Evolutionary conservation across 495 filamentous ascomycete species (phyloP), one percentile per base, ranked within the genome.

Genomic region (Neurospora hispaniola): DNA sequence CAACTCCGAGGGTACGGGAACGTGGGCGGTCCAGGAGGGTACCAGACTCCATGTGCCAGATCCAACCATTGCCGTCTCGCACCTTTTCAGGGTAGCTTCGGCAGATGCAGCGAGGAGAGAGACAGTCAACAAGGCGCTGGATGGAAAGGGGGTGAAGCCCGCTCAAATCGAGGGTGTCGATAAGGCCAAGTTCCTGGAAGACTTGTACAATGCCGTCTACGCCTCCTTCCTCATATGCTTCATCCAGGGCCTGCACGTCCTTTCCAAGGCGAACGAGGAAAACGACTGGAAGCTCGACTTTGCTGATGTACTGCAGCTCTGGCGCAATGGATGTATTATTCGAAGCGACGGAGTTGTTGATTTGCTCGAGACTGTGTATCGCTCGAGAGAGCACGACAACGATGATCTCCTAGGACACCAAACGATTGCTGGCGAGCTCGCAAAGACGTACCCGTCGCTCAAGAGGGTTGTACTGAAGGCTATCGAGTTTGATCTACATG

Each of bases 261-360:
- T 94, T 73, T 86, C 86, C 7, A 82, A 84, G 35, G 87, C 90
- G 0, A 87, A 90, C 69, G 82, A 85, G 42, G 84, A 88, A 40
- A 85, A 92, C 54, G 75, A 82, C 39, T 93, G 91, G 91, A 80
- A 87, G 27, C 84, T 93, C 72, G 82, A 90, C 73, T 84, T 89
- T 40, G 80, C 81, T 4, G 84, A 85, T 6, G 86, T 90, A 70
- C 77, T 92, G 6, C 86, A 90, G 75, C 89, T 93, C 75, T 93
- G 91, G 92, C 87, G 89, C 2, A 87, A 84, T 3, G 91, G 92
- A 5, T 93, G 91, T 78, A 93, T 94, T 79, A 93, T 93, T 77
- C 85, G 89, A 76, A 85, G 89, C 2, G 91, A 92, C 73, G 81
- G 87, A 72, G 90, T 94, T 76, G 85, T 85, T 6, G 87, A 90